Base-by-base conservation (phyloP, 208 protist genomes). In the Perkinsela sp. region DNA sequence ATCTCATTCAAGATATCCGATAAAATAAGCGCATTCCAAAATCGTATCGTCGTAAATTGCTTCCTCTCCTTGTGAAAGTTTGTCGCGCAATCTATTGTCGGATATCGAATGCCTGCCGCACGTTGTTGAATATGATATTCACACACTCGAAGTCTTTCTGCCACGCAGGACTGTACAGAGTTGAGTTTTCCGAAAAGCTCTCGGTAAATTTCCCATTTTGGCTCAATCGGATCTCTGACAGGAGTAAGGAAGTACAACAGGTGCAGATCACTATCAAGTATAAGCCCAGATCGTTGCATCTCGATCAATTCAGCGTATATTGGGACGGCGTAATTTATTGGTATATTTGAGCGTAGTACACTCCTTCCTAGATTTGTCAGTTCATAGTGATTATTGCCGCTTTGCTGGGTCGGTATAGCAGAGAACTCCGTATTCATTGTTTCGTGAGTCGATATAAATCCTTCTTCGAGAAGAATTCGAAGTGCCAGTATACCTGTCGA, bases 201-300 rank as follows among this genome's bases (percentile, higher is more conserved):
- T 28, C 30, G 15, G 73, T 74, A 78, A n/a, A n/a, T 28, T 1
- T 28, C 1, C 75, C 75, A 78, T 57, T 78, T 40, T 0, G 22
- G 30, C 57, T 29, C 68, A 22, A 57, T 6, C 13, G 69, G 15
- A 40, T 72, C 67, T 40, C 31, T 16, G 70, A 79, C 13, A 6
- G 76, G 76, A 1, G 76, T 76, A 30, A 67, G 28, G 40, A 79
- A 57, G 72, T 75, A 79, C 66, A 67, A 65, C 2, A 79, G 22
- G 30, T 79, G 76, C 31, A 79, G 75, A 28, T 79, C 76, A 65
- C 78, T 70, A 0, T 28, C 48, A 30, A 79, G 71, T 1, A 75
- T 48, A 30, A 78, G 22, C 16, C 72, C 48, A 29, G 65, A 31
- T n/a, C 32, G 0, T 31, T 28, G 22, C 15, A 67, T n/a, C 30